A percentile compares a stretch with the other conserved stretches of the same genome.
Conservation (phyloP, 2,329 filamentous ascomycete genomes). For the Colletotrichum sp. region DNA sequence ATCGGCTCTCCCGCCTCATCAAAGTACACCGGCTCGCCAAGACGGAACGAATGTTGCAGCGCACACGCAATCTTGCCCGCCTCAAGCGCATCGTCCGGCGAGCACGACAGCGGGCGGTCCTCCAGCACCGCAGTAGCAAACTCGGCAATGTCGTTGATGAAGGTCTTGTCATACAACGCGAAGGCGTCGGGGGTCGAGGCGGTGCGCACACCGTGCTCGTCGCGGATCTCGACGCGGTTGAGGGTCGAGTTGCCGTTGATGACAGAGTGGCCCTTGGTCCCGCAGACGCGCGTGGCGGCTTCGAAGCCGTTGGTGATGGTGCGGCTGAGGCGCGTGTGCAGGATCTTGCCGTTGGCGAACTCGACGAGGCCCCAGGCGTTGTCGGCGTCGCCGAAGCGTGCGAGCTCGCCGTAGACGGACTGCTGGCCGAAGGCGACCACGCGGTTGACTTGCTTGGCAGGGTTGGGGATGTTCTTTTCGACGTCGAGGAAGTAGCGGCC, state of each 20-base stretch:
- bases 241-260: conserved; percentile 24
- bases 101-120: not conserved
- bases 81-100: not conserved
- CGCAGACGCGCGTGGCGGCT: conserved; percentile 24
- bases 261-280: conserved; percentile 32
- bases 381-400: conserved; percentile 27
- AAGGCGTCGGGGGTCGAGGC: not conserved
- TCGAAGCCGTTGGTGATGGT: conserved; percentile 41
- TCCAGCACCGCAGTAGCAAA: not conserved
- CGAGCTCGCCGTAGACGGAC: not conserved
- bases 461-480: not conserved
- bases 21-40: not conserved
- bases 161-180: not conserved
- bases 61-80: not conserved
- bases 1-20: not conserved
- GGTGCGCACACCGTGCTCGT: not conserved
- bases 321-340: conserved; percentile 35
- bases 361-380: conserved; percentile 39
- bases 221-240: not conserved
- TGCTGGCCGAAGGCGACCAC: not conserved
- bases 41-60: not conserved
- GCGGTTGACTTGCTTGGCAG: not conserved
- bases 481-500: not conserved
- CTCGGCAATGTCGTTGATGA: not conserved
- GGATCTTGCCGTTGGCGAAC: conserved; percentile 39